Evolutionary conservation across 495 filamentous ascomycete genomes (phyloP), one percentile per base, ranked within the genome.

Genomic region (Podospora sp.): DNA sequence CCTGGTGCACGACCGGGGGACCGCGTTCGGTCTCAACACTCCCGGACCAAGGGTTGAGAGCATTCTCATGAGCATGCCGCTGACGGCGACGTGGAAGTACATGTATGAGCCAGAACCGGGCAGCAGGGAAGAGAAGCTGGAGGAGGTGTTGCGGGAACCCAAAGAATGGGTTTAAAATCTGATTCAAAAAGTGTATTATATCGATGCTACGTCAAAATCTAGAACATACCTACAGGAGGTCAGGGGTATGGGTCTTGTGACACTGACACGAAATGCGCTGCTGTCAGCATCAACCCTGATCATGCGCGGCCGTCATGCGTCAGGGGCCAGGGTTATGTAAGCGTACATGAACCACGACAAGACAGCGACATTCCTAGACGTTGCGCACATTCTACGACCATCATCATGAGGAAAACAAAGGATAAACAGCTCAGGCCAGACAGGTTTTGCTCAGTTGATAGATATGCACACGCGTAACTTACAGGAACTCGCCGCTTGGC

Each of bases 1-100:
- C 79, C 85, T 99, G 20, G 91, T 99, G 57, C 93, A 99, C 80
- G 95, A 99, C 81, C 88, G 95, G 27, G 95, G 95, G 14, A 99
- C 95, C 6, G 90, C 90, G 58, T 99, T 99, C 76, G 95, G 95
- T 0, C 80, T 99, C 63, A 94, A 93, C 69, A 97, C 96, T 0
- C 96, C 95, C 3, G 92, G 92, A 67, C 91, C 93, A 11, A 86
- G 95, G 63, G 86, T 99, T 6, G 95, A 99, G 82, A 96, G 92
- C 80, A 98, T 99, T 63, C 78, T 99, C 69, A 97, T 99, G 94
- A 97, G 92, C 81, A 78, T 99, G 66, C 95, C 95, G 2, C 82
- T 97, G 62, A 97, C 95, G 46, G 96, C 95, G 22, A 85, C 88
- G 65, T 99, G 95, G 95, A 85, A 88, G 71, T 99, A 99, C 75